Percentiles rank a stretch among this genome's conserved stretches.
Evolutionary conservation across 768 basidiomycete genomes (phyloP).

Genomic region (Lentinula aciculospora): DNA sequence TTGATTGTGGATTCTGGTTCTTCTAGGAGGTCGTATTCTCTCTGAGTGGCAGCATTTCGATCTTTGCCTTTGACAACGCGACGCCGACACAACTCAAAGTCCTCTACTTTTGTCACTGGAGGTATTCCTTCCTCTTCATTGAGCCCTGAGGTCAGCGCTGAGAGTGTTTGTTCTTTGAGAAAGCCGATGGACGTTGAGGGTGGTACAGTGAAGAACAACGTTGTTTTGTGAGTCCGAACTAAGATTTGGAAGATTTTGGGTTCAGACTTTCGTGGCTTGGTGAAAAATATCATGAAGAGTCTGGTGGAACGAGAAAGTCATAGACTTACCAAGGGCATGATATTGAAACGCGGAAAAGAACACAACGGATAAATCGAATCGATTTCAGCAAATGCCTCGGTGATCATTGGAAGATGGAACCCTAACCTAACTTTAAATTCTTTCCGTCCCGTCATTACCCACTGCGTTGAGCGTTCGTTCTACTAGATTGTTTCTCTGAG

Average conservation of each 20-base stretch:
- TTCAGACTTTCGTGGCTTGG: constrained; percentile 25
- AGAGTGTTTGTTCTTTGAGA: constrained; percentile 60
- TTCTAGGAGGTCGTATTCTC: constrained; percentile 49
- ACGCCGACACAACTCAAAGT: constrained; percentile 67
- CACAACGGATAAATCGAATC: no score
- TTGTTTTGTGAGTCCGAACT: constrained; percentile 71
- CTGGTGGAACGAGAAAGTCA: not conserved
- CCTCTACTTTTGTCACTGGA: constrained; percentile 27
- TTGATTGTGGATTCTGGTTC: constrained; percentile 26
- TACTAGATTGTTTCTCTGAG: no score
- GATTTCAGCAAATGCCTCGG: not conserved
- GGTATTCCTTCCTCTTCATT: constrained; percentile 26
- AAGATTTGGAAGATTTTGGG: constrained; percentile 64
- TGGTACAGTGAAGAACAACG: constrained; percentile 52
- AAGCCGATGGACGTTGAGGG: constrained; percentile 48
- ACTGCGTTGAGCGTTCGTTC: not conserved
- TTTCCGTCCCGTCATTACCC: not conserved
- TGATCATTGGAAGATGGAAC: constrained; percentile 9
- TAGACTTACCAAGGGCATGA: not conserved
- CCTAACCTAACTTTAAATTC: not conserved
- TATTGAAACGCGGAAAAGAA: no score
- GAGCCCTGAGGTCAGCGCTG: constrained; percentile 51
- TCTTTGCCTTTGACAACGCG: constrained; percentile 47
- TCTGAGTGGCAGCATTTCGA: constrained; percentile 20
- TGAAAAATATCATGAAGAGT: not conserved